Evolutionary conservation across 805 yeast species (phyloP).

Genomic region (Monosporozyma aerobia): DNA sequence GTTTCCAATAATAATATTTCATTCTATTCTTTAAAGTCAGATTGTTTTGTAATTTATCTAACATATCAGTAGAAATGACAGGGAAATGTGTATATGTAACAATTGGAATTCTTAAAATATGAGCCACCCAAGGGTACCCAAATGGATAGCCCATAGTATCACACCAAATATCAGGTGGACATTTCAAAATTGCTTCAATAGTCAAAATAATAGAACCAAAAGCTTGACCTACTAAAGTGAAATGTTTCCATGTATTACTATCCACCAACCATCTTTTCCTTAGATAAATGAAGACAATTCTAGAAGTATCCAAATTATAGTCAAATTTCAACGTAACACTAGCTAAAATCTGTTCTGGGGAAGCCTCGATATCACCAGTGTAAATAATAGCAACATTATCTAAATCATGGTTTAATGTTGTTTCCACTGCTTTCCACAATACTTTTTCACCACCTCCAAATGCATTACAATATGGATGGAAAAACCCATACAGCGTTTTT

Average conservation of each 20-base stretch:
- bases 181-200: constrained; percentile 55
- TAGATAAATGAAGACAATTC: constrained; percentile 58
- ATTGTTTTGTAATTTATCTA: constrained; percentile 35
- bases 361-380: constrained; percentile 51
- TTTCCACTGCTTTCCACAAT: constrained; percentile 83
- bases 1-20: constrained; percentile 62
- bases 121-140: constrained; percentile 55
- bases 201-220: constrained; percentile 65
- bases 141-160: constrained; percentile 96
- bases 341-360: constrained; percentile 40
- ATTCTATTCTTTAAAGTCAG: constrained; percentile 19
- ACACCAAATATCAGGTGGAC: constrained; percentile 82
- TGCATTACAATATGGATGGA: constrained; percentile 92
- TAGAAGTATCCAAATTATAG: constrained; percentile 38
- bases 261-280: constrained; percentile 53
- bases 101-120: constrained; percentile 58
- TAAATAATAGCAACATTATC: constrained; percentile 58
- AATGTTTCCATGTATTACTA: constrained; percentile 61
- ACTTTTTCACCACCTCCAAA: constrained; percentile 99
- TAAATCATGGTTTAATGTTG: constrained; percentile 45
- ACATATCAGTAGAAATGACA: constrained; percentile 80
- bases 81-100: constrained; percentile 93
- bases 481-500: constrained; percentile 60
- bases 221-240: constrained; percentile 83
- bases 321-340: constrained; percentile 51